Conservation (phyloP, 169 alveolate species). For the Plasmodium billcollinsi region DNA sequence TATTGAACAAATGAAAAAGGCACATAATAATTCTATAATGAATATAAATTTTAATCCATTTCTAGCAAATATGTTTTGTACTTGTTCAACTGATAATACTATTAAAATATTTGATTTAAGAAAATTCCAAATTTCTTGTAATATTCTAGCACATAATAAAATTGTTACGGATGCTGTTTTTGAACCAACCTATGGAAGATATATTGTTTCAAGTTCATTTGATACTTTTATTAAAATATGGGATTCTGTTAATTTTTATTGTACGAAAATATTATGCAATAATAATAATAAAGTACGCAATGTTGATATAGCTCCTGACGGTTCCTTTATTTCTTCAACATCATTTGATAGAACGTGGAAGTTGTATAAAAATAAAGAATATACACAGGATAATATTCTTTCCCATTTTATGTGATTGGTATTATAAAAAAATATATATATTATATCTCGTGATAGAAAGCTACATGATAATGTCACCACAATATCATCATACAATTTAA, state of each 20-base stretch:
- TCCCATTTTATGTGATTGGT: constrained; percentile 38
- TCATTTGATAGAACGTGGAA: constrained; percentile 86
- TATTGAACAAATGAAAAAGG: constrained; percentile 78
- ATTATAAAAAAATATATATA: too few species aligned
- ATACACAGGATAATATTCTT: constrained; percentile 51
- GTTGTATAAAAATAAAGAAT: constrained; percentile 77
- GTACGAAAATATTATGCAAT: constrained; percentile 83
- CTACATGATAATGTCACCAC: too few species aligned
- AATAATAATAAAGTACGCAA: constrained; percentile 83
- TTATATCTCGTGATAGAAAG: too few species aligned
- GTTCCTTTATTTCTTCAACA: constrained; percentile 81
- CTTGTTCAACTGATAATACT: constrained; percentile 85
- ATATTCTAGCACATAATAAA: constrained; percentile 84
- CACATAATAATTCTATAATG: constrained; percentile 84
- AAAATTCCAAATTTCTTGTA: constrained; percentile 79
- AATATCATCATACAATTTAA: too few species aligned
- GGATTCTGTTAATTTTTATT: constrained; percentile 85
- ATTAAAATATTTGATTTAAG: constrained; percentile 85
- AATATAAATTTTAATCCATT: constrained; percentile 85
- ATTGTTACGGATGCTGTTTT: constrained; percentile 84
- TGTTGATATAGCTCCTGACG: constrained; percentile 83
- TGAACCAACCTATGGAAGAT: constrained; percentile 87
- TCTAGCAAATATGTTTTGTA: constrained; percentile 82
- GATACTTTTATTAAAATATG: constrained; percentile 85
- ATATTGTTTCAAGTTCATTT: constrained; percentile 84